Base-by-base conservation (phyloP, 2,329 filamentous ascomycete genomes). In the Xylaria sp. region DNA sequence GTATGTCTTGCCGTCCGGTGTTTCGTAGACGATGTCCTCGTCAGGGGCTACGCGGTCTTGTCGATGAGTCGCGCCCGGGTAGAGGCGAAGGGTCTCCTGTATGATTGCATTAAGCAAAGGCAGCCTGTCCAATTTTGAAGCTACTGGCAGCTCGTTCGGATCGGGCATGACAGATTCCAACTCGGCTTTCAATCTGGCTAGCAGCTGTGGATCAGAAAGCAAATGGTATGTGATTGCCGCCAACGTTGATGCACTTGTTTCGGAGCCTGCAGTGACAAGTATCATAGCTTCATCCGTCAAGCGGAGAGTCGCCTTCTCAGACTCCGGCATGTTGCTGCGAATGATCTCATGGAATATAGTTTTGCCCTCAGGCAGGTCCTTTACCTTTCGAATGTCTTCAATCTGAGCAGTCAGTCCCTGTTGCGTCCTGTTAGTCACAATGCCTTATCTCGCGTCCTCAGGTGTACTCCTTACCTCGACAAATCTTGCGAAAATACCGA, bases 61-160 rank as follows among this genome's bases (percentile, higher is more conserved):
- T 24, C 63, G 63, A 57, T 26, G 64, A 46, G 65, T 62, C 0
- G 72, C 67, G 1, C 71, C 73, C 13, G 70, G 72, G 20, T 73
- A 72, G 2, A 78, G 56, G 6, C 76, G 70, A 1, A 78, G 39
- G 0, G 64, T 59, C 50, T 74, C 71, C 11, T 68, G 61, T 29
- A 74, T 67, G 16, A 70, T 56, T 1, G 70, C 71, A 4, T 64
- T 60, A 2, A 76, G 64, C 38, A 69, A 66, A 1, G 68, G 66
- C 4, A 72, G 64, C 7, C 51, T 46, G 21, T 72, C 69, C 5
- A 71, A 57, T 24, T 66, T 59, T 2, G 61, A 41, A 4, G 63
- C 60, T 6, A 59, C 57, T 5, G 63, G 63, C 11, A 63, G 50
- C 8, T 55, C 40, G 26, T 55, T 44, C 6, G 50, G 42, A 40